Conservation (phyloP, 1,284 basidiomycete species). For the Cryptococcus amylolentus region DNA sequence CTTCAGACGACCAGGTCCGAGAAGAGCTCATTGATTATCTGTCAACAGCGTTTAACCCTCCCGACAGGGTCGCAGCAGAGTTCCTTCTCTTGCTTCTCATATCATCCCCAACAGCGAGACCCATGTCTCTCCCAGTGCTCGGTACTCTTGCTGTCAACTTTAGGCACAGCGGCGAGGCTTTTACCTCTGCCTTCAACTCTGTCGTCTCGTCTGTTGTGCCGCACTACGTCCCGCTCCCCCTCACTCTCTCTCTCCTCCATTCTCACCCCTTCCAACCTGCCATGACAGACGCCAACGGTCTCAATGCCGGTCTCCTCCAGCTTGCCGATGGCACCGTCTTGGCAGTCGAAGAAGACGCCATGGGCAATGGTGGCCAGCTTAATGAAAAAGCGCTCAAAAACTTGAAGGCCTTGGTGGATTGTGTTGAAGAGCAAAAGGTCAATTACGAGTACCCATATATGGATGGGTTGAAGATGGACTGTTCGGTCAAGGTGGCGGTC, state of each 20-base stretch:
- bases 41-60: conserved; percentile 26
- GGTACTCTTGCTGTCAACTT: conserved; percentile 46
- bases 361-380: conserved; percentile 44
- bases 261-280: conserved; percentile 31
- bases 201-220: conserved; percentile 26
- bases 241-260: conserved; percentile 41
- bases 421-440: conserved; percentile 35
- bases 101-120: conserved; percentile 34
- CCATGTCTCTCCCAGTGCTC: conserved; percentile 25
- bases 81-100: conserved; percentile 40
- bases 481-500: conserved; percentile 32
- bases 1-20: conserved; percentile 10
- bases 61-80: conserved; percentile 38
- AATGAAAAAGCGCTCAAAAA: conserved; percentile 42
- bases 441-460: conserved; percentile 48
- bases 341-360: conserved; percentile 38
- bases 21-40: conserved; percentile 36
- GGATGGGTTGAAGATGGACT: conserved; percentile 46
- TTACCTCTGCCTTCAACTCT: conserved; percentile 10
- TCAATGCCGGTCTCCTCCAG: conserved; percentile 44
- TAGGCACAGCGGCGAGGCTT: conserved; percentile 10
- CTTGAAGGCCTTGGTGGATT: conserved; percentile 37
- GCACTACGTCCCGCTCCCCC: conserved; percentile 25
- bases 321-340: conserved; percentile 34
- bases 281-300: conserved; percentile 28